Evolutionary conservation across 108 stramenopile species (phyloP), one percentile per base, ranked within the genome.

Genomic region (Seminavis robusta): DNA sequence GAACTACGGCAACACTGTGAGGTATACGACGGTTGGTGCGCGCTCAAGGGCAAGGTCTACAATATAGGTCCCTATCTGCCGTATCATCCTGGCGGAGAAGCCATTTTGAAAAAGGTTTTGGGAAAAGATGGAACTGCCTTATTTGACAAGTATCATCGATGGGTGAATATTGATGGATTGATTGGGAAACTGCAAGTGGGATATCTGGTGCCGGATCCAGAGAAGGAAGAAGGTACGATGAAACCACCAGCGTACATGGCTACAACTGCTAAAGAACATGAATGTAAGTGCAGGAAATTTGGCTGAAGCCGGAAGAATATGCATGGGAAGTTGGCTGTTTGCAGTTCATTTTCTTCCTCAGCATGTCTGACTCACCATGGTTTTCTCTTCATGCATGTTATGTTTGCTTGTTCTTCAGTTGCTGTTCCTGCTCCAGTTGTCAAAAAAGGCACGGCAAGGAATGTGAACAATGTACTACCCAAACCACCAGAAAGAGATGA

Each of bases 41-140:
- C 87, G 2, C 54, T 94, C 24, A 59, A 67, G 9, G 93, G 90
- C 0, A 78, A 79, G 29, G 97, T 98, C 1, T 98, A 97, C 71
- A 93, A 96, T 67, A 72, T 97, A 25, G 71, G 86, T 1, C 94
- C 94, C 15, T 98, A 96, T 69, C 58, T 98, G 48, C 67, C 75
- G 40, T 98, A 98, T 63, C 98, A 98, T 79, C 98, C 98, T 6
- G 98, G 98, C 9, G 97, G 97, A 6, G 54, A 70, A 20, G 63
- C 57, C 10, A 90, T 92, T 47, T 61, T 98, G 27, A 69, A 89
- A 27, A 52, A 50, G 21, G 66, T 63, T 19, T 66, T 86, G 48
- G 97, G 97, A 23, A 74, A 62, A 34, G 96, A 96, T 62, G 85
- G 76, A 19, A 94, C 93, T 15, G 70, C 38, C 10, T 51, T 94